Percentiles rank a stretch among this genome's conserved stretches.
These are phyloP conservation scores for Aureobasidium subglaciale DNA, from an alignment of 2,329 filamentous ascomycete genomes.

Conservation along the genomic window DNA sequence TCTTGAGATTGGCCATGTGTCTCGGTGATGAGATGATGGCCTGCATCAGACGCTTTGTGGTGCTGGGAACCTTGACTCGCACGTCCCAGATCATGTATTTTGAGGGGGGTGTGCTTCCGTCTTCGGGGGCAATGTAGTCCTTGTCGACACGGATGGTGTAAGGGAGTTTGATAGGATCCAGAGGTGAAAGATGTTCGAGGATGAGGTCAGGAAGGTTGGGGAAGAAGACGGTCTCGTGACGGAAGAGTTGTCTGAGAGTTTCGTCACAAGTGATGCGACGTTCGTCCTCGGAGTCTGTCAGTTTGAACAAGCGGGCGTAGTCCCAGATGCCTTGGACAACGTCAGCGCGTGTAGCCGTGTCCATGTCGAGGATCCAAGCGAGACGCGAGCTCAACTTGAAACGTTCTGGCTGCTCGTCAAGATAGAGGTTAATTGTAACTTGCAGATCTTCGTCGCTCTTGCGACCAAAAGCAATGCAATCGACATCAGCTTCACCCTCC, in stretches of 20 bases:
- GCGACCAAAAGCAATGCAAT: slow-evolving; percentile 84
- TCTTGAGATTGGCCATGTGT: slow-evolving; percentile 60
- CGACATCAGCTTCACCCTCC: slow-evolving; percentile 62
- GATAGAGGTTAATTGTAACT: slow-evolving; percentile 75
- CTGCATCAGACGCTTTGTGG: slow-evolving; percentile 61
- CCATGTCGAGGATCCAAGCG: slow-evolving; percentile 76
- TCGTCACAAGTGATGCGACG: slow-evolving; percentile 87
- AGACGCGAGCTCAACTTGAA: slow-evolving; percentile 73
- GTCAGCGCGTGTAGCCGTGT: slow-evolving; percentile 79
- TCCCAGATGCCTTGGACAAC: slow-evolving; percentile 92
- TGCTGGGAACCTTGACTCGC: slow-evolving; percentile 75
- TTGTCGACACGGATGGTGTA: slow-evolving; percentile 91
- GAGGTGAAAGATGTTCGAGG: slow-evolving; percentile 62
- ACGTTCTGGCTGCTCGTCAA: slow-evolving; percentile 79
- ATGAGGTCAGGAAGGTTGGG: slow-evolving; percentile 75
- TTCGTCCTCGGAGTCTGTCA: slow-evolving; percentile 94
- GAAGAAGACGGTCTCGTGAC: slow-evolving; percentile 68
- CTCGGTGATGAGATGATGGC: slow-evolving; percentile 33
- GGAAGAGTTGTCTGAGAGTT: slow-evolving; percentile 67
- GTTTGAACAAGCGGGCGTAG: slow-evolving; percentile 75
- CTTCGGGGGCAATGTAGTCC: slow-evolving; percentile 44
- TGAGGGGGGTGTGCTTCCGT: slow-evolving; percentile 47
- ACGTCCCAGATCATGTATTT: slow-evolving; percentile 85
- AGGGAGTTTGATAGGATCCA: slow-evolving; percentile 73
- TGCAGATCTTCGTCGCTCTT: slow-evolving; percentile 90